phyloP scores from a whole-genome alignment of 768 basidiomycete genomes.

The Clavaria fumosa region DNA sequence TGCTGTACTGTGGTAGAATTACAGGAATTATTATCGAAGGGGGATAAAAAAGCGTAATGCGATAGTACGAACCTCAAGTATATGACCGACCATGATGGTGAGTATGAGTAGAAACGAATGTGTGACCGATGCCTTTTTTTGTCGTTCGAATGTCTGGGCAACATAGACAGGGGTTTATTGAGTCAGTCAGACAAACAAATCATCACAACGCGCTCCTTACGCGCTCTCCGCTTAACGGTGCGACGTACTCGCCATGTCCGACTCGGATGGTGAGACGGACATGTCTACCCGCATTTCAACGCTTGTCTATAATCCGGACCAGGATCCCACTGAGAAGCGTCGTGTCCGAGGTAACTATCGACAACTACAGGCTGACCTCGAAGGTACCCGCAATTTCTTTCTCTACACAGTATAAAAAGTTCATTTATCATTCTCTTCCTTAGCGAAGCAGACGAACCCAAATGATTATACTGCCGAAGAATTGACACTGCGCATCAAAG shows the following conservation, averaged over 20 bases:
- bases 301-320: conserved; percentile 68
- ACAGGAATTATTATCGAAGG: neutral
- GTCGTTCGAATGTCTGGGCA: neutral
- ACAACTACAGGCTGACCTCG: conserved; percentile 41
- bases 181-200: conserved; percentile 4
- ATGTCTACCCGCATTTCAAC: neutral
- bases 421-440: neutral
- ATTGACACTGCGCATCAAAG: conserved; percentile 37
- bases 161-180: neutral
- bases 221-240: neutral
- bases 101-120: no score
- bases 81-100: conserved; percentile 5
- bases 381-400: no score
- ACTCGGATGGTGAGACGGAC: conserved; percentile 14
- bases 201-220: conserved; percentile 7
- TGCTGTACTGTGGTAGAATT: conserved; percentile 64
- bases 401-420: no score
- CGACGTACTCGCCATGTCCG: conserved; percentile 10
- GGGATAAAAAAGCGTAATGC: neutral
- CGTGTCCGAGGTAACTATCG: conserved; percentile 62
- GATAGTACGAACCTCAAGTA: conserved; percentile 7
- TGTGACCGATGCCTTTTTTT: no score
- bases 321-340: conserved; percentile 69
- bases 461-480: conserved; percentile 42
- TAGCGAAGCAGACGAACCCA: conserved; percentile 34